Percentiles rank a stretch among this genome's conserved stretches.
Evolutionary conservation across 1,284 basidiomycete species (phyloP).

Genomic region (Ustilago lituana): DNA sequence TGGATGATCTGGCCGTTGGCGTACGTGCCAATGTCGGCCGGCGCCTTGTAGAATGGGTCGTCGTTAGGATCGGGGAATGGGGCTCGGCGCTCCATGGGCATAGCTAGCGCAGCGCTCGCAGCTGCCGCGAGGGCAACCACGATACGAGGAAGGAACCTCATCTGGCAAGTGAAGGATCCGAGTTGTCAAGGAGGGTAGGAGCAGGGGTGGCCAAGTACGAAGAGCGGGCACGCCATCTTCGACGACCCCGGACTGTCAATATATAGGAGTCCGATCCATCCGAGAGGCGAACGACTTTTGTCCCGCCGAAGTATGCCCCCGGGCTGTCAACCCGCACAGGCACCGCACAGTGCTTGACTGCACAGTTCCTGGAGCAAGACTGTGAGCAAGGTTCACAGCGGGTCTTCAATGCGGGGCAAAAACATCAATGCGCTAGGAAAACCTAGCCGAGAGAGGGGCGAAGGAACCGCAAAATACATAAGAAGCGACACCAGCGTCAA

Average conservation of each 20-base stretch:
- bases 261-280: too few species aligned
- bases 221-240: not conserved
- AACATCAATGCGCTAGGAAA: too few species aligned
- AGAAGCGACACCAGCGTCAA: too few species aligned
- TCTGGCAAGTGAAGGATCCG: not conserved
- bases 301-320: too few species aligned
- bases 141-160: slow-evolving; percentile 20
- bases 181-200: not conserved
- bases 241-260: too few species aligned
- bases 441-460: not conserved
- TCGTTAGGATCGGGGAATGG: slow-evolving; percentile 36
- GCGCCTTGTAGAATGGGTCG: slow-evolving; percentile 49
- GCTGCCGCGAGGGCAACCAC: slow-evolving; percentile 14
- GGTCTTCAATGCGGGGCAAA: slow-evolving; percentile 2
- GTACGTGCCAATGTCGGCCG: slow-evolving; percentile 31
- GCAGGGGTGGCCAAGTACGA: not conserved
- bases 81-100: slow-evolving; percentile 16
- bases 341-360: too few species aligned
- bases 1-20: slow-evolving; percentile 47
- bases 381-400: too few species aligned
- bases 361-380: too few species aligned
- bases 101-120: slow-evolving; percentile 15
- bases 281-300: too few species aligned
- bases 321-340: too few species aligned
- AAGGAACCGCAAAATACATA: too few species aligned